Base-by-base conservation (phyloP, 352 stramenopile genomes). In the Globisporangium radiosum region DNA sequence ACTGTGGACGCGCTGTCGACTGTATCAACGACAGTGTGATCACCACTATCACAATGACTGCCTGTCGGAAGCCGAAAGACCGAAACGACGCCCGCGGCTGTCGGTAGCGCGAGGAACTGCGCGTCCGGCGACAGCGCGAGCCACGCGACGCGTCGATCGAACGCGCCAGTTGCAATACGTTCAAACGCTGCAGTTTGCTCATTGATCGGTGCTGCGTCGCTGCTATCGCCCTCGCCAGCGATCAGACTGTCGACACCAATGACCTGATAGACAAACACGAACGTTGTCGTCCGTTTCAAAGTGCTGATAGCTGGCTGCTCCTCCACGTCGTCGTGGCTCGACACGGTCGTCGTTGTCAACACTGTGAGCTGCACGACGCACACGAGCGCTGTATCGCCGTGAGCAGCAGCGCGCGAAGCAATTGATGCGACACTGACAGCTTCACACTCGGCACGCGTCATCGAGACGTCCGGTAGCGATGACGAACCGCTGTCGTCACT, bases 81-180 rank as follows among this genome's bases (percentile, higher is more conserved):
- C 8, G 43, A 33, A 49, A 74, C 42, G 1, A 40, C 42, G 0
- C 45, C 45, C 5, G 55, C 60, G 15, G 17, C 36, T 4, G 63
- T 40, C 15, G 47, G 69, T 10, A 75, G 47, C 25, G 70, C 63
- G 14, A 78, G 19, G 49, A 66, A 53, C n/a, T 52, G 42, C 11
- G 52, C 65, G 54, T 73, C 68, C 25, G 61, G 68, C 2, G 72
- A 76, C 2, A 78, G 25, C 25, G 68, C 55, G n/a, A 66, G 33
- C 61, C 49, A 54, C 5, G n/a, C 47, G 14, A 61, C 6, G 14
- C 5, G 14, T 25, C 39, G 39, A 7, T 60, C 53, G 10, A 65
- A 47, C 13, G 44, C 53, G 9, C 45, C 60, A 19, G 45, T n/a
- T 6, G 60, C 54, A 43, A 51, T 10, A 15, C 60, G 5, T 9